Evolutionary conservation across 2,329 filamentous ascomycete genomes (phyloP).

Genomic region (Pseudocercospora pini-densiflorae): DNA sequence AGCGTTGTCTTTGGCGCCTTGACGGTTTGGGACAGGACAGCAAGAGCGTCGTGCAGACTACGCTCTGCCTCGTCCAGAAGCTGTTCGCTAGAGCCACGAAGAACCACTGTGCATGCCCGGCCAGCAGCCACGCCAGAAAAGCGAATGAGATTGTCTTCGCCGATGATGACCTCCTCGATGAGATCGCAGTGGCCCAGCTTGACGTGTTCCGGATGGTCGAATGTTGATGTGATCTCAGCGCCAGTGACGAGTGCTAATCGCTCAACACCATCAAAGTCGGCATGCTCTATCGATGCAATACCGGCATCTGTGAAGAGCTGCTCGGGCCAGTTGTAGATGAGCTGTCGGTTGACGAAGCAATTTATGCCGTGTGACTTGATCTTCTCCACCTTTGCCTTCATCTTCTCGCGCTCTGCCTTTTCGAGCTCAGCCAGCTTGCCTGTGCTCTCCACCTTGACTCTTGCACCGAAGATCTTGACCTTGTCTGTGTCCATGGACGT

Average conservation of each 20-base stretch:
- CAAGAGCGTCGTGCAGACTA: constrained; percentile 92
- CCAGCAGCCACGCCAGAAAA: constrained; percentile 96
- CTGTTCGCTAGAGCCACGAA: constrained; percentile 95
- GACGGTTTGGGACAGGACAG: constrained; percentile 95
- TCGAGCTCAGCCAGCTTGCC: constrained; percentile 98
- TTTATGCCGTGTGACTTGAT: constrained; percentile 99
- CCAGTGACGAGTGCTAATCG: constrained; percentile 92
- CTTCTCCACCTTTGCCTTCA: constrained; percentile 98
- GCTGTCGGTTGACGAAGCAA: constrained; percentile 98
- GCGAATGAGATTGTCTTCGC: constrained; percentile 95
- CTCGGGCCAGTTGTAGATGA: constrained; percentile 99
- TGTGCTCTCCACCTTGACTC: constrained; percentile 94
- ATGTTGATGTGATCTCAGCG: constrained; percentile 95
- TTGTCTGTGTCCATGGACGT: constrained; percentile 99
- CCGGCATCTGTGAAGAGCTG: constrained; percentile 97
- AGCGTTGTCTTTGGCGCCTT: constrained; percentile 92
- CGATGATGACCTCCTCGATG: constrained; percentile 98
- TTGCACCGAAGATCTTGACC: constrained; percentile 98
- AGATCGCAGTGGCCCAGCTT: constrained; percentile 94
- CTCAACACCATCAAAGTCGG: constrained; percentile 98
- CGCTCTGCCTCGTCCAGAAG: constrained; percentile 96
- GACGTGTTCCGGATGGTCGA: constrained; percentile 96
- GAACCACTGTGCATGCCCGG: constrained; percentile 93
- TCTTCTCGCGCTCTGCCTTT: constrained; percentile 98
- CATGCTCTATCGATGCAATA: constrained; percentile 98